Base-by-base conservation (phyloP, 306 rosid genomes). In the Casuarina equisetifolia region DNA sequence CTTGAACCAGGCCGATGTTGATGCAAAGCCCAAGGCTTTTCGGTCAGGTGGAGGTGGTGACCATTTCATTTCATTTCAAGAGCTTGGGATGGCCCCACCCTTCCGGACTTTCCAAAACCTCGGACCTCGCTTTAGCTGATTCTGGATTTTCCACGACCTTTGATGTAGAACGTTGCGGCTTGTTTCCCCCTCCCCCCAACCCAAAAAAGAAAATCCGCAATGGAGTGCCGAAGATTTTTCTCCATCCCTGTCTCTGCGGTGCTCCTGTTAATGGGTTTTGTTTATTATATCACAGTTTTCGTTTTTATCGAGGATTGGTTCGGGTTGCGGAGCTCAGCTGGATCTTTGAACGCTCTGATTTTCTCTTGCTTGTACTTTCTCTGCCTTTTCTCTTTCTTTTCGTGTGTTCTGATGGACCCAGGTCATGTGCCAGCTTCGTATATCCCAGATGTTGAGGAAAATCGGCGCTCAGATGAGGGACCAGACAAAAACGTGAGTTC, bases 341-440 rank as follows among this genome's bases (percentile, higher is more conserved):
- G 94, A 35, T 79, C 85, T 62, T 72, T 91, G 77, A 89, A 89
- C 82, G 80, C 89, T 62, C 52, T 77, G 73, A 49, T 89, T 76
- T 88, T 91, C 88, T 73, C 93, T 71, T 72, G 80, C 69, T 45
- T 90, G 32, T 84, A 84, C n/a, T 85, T 84, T 72, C 82, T 91
- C 13, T 82, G 84, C 82, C 79, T 91, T 61, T 82, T 91, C 87
- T 90, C 96, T 82, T 91, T 94, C 90, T 80, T 79, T 45, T 74
- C 77, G 4, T 89, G 96, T 79, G 94, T 94, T 81, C 82, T 94
- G 62, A 84, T 84, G 36, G 94, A 91, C 76, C 96, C 98, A 17
- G 98, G 98, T 55, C 75, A 79, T 7, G 86, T 88, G 36, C 92
- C 98, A 9, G 76, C 94, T 86, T 89, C 97, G 39, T 90, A 89